Conservation (phyloP, 2,329 filamentous ascomycete species). For the Aspergillus sp. region DNA sequence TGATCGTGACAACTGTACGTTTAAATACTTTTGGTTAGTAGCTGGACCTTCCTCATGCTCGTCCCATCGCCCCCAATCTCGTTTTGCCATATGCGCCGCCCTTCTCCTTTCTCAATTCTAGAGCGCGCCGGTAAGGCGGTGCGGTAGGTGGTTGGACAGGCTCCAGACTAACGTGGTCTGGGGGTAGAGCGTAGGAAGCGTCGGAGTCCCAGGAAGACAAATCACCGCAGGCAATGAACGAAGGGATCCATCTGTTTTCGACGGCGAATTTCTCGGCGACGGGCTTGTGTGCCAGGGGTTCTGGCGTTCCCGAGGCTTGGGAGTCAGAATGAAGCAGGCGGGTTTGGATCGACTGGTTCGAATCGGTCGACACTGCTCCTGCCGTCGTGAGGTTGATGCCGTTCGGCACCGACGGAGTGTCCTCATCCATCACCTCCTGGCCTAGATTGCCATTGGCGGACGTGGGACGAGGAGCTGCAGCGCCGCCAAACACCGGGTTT, state of each 20-base stretch:
- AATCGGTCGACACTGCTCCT: conserved; percentile 1
- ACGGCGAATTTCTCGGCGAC: conserved; percentile 29
- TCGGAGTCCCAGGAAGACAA: conserved; percentile 93
- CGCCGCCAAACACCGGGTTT: conserved; percentile 43
- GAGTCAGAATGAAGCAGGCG: conserved; percentile 46
- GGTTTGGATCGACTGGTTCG: conserved; percentile 23
- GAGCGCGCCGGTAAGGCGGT: conserved; percentile 86
- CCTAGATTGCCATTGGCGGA: conserved; percentile 33
- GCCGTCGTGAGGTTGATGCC: conserved; percentile 6
- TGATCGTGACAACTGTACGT: not conserved
- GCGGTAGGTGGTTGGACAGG: conserved; percentile 94
- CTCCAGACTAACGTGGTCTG: conserved; percentile 81
- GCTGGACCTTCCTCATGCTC: conserved; percentile 16
- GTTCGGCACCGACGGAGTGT: conserved; percentile 38
- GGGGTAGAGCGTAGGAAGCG: conserved; percentile 86
- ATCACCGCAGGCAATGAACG: conserved; percentile 96
- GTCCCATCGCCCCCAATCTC: conserved; percentile 38
- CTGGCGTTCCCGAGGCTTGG: conserved; percentile 28
- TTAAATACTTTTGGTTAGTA: not conserved
- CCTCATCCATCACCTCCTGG: conserved; percentile 37
- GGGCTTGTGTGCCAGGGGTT: conserved; percentile 20
- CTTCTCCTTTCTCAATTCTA: conserved; percentile 76
- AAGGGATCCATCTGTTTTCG: conserved; percentile 78
- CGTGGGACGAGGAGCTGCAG: conserved; percentile 26
- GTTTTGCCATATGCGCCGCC: conserved; percentile 79